Evolutionary conservation across 202 grass and related monocot genomes (phyloP).

Genomic region (Bolboschoenoplectus hybrid): DNA sequence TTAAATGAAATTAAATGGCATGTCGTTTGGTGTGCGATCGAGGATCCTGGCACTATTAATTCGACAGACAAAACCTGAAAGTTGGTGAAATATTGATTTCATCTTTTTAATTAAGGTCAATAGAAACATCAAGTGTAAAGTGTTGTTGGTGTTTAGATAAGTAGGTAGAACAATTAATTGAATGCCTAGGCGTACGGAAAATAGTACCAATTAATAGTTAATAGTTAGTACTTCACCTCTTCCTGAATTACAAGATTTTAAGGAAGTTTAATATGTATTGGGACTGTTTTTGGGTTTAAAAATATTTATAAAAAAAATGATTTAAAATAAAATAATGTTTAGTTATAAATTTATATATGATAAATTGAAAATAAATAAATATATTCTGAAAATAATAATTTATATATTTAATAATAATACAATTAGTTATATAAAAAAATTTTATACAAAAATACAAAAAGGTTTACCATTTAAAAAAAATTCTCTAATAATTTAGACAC

Average conservation of each 20-base stretch:
- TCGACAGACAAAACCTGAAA: neutral
- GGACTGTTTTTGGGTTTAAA: too few relatives aligned
- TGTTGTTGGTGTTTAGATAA: neutral
- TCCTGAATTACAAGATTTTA: neutral
- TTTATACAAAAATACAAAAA: too few relatives aligned
- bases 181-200: neutral
- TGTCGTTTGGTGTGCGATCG: neutral
- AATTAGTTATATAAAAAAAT: too few relatives aligned
- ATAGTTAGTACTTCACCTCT: neutral
- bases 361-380: too few relatives aligned
- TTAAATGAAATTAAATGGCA: neutral
- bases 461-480: too few relatives aligned
- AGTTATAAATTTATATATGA: too few relatives aligned
- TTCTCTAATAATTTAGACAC: too few relatives aligned
- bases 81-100: conserved; percentile 15
- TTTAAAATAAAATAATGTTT: too few relatives aligned
- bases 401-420: too few relatives aligned
- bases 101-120: neutral
- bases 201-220: neutral
- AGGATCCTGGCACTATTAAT: neutral
- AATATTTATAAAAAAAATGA: too few relatives aligned
- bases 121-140: neutral
- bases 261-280: too few relatives aligned
- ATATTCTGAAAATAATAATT: too few relatives aligned
- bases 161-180: conserved; percentile 3